phyloP scores from a whole-genome alignment of 805 yeast genomes.

The Metschnikowia drakensbergensis region DNA sequence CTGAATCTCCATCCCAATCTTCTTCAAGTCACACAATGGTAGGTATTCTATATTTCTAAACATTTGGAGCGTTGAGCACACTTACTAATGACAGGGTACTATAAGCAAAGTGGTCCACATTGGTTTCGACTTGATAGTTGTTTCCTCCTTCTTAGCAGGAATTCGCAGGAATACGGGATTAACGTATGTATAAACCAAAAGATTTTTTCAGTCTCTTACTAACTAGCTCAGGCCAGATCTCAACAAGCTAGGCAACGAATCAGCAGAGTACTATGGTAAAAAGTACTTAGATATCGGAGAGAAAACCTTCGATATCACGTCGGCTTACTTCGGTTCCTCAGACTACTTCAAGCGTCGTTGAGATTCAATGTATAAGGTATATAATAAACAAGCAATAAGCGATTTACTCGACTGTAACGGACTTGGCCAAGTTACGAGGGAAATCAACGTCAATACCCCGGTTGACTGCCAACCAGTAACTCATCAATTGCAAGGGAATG shows the following conservation, averaged over 20 bases:
- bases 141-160: conserved; percentile 50
- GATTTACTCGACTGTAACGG: conserved; percentile 87
- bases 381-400: not conserved
- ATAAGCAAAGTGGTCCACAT: conserved; percentile 48
- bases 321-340: conserved; percentile 67
- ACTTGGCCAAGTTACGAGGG: conserved; percentile 97
- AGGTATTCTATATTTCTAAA: not conserved
- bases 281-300: conserved; percentile 87
- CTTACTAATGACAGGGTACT: conserved; percentile 17
- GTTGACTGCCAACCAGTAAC: conserved; percentile 94
- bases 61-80: not conserved
- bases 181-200: conserved; percentile 21
- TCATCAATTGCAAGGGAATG: conserved; percentile 90
- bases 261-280: conserved; percentile 48
- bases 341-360: conserved; percentile 65
- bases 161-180: conserved; percentile 70
- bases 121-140: conserved; percentile 54
- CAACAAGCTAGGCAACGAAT: conserved; percentile 40
- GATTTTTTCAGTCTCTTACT: not conserved
- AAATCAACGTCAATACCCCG: conserved; percentile 96
- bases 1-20: not conserved
- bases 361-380: conserved; percentile 6
- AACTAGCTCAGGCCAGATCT: conserved; percentile 39
- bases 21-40: not conserved
- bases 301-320: conserved; percentile 66